Conservation (phyloP, 2,329 filamentous ascomycete genomes). For the Fusarium setosum region DNA sequence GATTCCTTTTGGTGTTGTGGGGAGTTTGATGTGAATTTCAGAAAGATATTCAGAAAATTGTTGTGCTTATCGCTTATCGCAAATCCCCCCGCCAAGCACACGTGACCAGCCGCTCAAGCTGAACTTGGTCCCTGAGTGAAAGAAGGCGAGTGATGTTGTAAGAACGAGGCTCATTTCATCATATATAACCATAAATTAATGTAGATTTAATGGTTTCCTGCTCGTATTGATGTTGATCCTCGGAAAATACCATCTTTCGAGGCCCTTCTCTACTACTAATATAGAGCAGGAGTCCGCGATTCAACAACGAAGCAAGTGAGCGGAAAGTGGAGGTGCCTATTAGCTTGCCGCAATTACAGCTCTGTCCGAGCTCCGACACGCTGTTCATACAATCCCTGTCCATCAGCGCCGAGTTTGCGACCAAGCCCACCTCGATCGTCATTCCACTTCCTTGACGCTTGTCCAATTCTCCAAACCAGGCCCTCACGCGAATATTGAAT, state of each 20-base stretch:
- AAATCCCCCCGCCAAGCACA: slow-evolving; percentile 11
- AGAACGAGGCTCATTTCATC: too few species aligned
- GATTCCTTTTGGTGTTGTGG: slow-evolving; percentile 33
- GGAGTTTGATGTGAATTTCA: slow-evolving; percentile 20
- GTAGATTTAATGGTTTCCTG: too few species aligned
- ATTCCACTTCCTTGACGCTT: slow-evolving; percentile 21
- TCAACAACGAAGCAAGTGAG: not conserved
- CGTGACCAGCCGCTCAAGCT: slow-evolving; percentile 1
- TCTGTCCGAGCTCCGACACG: slow-evolving; percentile 3
- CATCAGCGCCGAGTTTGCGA: slow-evolving; percentile 7
- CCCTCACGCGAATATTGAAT: too few species aligned
- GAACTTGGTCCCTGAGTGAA: not conserved
- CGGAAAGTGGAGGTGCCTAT: slow-evolving; percentile 32
- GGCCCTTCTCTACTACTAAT: too few species aligned
- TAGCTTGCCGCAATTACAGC: slow-evolving; percentile 14
- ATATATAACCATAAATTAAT: too few species aligned
- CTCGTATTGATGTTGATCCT: too few species aligned
- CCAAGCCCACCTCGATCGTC: slow-evolving; percentile 5
- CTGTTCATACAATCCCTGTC: slow-evolving; percentile 13
- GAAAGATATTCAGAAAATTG: slow-evolving; percentile 29
- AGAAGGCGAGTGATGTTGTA: not conserved
- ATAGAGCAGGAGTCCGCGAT: too few species aligned
- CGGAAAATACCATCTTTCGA: too few species aligned
- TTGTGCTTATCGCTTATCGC: slow-evolving; percentile 36
- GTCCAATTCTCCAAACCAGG: not conserved